Conservation (phyloP, 495 filamentous ascomycete species). For the Rhypophila decipiens region DNA sequence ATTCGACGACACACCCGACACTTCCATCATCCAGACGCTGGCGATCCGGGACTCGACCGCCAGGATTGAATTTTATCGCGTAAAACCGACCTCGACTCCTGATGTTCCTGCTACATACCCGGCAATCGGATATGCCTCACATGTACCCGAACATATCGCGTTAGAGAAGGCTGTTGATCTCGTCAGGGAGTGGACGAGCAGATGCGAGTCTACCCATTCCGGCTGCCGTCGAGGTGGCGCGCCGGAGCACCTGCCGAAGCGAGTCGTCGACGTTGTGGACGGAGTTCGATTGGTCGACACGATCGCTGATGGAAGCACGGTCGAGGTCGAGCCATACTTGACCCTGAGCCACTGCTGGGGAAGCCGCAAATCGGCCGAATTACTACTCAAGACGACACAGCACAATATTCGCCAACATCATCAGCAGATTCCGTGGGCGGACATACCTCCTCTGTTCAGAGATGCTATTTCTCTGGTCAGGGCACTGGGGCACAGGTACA, state of each 20-base stretch:
- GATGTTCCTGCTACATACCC: too few relatives aligned
- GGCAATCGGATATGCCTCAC: too few relatives aligned
- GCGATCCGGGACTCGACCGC: too few relatives aligned
- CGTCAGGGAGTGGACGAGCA: too few relatives aligned
- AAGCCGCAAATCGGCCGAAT: neutral
- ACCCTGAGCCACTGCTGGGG: conserved; percentile 20
- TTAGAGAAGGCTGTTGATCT: too few relatives aligned
- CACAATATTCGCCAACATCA: conserved; percentile 4
- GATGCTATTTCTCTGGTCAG: conserved; percentile 7
- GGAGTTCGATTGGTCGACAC: conserved; percentile 14
- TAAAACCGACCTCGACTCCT: too few relatives aligned
- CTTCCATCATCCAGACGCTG: too few relatives aligned
- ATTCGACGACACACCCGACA: too few relatives aligned
- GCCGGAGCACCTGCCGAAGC: conserved; percentile 6
- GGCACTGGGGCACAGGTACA: conserved; percentile 13
- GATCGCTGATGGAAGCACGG: neutral
- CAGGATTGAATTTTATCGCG: too few relatives aligned
- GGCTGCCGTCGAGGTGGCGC: too few relatives aligned
- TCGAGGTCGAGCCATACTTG: conserved; percentile 5
- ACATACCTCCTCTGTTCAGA: conserved; percentile 5
- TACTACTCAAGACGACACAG: conserved; percentile 5
- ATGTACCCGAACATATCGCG: too few relatives aligned
- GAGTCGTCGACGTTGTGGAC: conserved; percentile 8
- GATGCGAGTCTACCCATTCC: too few relatives aligned
- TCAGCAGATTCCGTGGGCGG: conserved; percentile 7